These are phyloP conservation scores for Cryptococcus sp. DNA, from an alignment of 1,284 basidiomycete genomes.

Conservation along the genomic window DNA sequence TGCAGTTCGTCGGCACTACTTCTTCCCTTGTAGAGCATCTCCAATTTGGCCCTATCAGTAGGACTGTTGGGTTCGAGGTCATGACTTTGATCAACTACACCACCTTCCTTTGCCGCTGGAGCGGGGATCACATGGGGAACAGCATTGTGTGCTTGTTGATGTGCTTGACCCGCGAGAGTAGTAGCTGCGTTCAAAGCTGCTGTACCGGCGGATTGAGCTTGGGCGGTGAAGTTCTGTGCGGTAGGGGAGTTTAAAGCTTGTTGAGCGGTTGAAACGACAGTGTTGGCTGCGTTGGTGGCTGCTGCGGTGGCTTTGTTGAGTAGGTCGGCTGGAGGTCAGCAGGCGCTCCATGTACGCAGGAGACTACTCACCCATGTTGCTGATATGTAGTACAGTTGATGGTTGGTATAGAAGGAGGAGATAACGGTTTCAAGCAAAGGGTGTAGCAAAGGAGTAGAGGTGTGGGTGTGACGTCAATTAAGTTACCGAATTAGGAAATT, in stretches of 20 bases:
- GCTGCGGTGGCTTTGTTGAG: constrained; percentile 27
- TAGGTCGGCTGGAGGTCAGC: constrained; percentile 21
- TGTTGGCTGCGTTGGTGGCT: constrained; percentile 24
- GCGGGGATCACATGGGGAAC: constrained; percentile 33
- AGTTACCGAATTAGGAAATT: not conserved
- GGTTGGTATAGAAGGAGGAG: not conserved
- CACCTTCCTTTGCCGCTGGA: constrained; percentile 14
- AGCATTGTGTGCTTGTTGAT: constrained; percentile 30
- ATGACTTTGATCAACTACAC: constrained; percentile 30
- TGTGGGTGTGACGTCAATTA: not conserved
- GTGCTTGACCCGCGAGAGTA: constrained; percentile 32
- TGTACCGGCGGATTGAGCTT: constrained; percentile 22
- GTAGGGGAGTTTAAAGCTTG: constrained; percentile 36
- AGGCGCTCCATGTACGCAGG: not conserved
- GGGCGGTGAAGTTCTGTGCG: constrained; percentile 21
- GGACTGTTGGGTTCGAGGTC: constrained; percentile 35
- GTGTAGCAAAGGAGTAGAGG: not conserved
- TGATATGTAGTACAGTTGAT: not conserved
- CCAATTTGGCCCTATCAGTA: constrained; percentile 50
- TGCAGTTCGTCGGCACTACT: constrained; percentile 63
- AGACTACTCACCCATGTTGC: not conserved
- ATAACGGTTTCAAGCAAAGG: not conserved
- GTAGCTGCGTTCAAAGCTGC: constrained; percentile 21
- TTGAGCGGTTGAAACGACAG: constrained; percentile 24
- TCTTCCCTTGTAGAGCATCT: constrained; percentile 58